These are phyloP conservation scores for Phytophthora pseudosyringae DNA, from an alignment of 352 stramenopile species.

Conservation along the genomic window DNA sequence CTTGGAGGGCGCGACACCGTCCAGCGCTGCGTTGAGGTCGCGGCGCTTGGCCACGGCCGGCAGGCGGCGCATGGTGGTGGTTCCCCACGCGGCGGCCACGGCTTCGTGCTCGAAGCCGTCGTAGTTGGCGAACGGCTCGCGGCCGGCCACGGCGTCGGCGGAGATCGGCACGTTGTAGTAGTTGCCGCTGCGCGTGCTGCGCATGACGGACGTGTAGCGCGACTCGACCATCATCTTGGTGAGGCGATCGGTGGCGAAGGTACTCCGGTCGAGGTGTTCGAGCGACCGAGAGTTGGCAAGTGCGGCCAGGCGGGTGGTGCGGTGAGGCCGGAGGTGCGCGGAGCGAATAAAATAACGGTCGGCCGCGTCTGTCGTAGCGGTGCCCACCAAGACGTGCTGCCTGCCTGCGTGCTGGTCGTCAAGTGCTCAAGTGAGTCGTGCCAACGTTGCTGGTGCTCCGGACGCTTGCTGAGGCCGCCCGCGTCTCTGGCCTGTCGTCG, in stretches of 20 bases:
- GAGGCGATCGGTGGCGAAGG: not conserved
- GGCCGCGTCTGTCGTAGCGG: slow-evolving; percentile 28
- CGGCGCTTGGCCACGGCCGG: slow-evolving; percentile 31
- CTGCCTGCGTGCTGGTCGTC: slow-evolving; percentile 29
- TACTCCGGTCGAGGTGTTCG: slow-evolving; percentile 20
- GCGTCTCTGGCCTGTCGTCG: slow-evolving; percentile 21
- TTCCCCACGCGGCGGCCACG: slow-evolving; percentile 48
- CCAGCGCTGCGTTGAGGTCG: slow-evolving; percentile 57
- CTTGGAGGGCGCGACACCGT: slow-evolving; percentile 35
- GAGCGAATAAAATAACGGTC: slow-evolving; percentile 9
- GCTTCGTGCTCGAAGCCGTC: slow-evolving; percentile 31
- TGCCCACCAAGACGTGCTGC: slow-evolving; percentile 29
- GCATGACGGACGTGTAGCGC: slow-evolving; percentile 57
- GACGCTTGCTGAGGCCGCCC: slow-evolving; percentile 5
- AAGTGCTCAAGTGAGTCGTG: slow-evolving; percentile 39
- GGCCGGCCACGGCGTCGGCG: slow-evolving; percentile 21
- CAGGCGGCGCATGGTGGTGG: slow-evolving; percentile 49
- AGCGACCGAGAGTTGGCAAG: slow-evolving; percentile 23
- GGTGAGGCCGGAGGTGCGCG: slow-evolving; percentile 18
- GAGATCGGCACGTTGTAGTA: slow-evolving; percentile 65
- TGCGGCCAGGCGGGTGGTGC: slow-evolving; percentile 18
- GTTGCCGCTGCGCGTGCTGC: slow-evolving; percentile 63
- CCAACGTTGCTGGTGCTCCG: slow-evolving; percentile 15
- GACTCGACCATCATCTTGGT: slow-evolving; percentile 49
- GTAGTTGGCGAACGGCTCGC: slow-evolving; percentile 27